phyloP scores from a whole-genome alignment of 345 rosid species.

The Excoecaria agallocha region DNA sequence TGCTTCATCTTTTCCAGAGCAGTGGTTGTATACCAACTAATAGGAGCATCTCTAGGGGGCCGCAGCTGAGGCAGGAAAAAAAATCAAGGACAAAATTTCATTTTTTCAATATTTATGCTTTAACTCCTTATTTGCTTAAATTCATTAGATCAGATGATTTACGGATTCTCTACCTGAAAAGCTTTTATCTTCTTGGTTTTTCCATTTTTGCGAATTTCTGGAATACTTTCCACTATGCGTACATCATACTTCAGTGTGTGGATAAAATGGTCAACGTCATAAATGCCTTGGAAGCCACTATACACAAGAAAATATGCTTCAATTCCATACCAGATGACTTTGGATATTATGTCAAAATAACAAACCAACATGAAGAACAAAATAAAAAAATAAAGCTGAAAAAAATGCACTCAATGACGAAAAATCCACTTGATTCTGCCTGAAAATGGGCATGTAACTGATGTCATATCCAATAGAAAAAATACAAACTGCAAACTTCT shows the following conservation, averaged over 20 bases:
- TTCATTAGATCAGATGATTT: neutral
- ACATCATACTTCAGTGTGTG: conserved; percentile 79
- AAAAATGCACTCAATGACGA: too few relatives aligned
- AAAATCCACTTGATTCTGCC: neutral
- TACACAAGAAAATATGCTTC: conserved; percentile 10
- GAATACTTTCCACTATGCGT: conserved; percentile 78
- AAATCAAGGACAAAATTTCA: conserved; percentile 2
- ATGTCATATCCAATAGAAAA: too few relatives aligned
- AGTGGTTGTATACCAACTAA: conserved; percentile 76
- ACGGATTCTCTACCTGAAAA: conserved; percentile 54
- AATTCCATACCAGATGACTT: neutral
- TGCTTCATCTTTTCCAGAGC: conserved; percentile 89
- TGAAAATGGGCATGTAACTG: conserved; percentile 1
- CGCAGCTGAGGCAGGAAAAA: conserved; percentile 49
- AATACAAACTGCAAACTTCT: neutral
- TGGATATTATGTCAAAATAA: neutral
- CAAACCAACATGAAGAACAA: neutral
- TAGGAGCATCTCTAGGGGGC: conserved; percentile 93
- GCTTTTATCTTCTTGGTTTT: conserved; percentile 86
- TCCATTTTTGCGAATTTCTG: conserved; percentile 83
- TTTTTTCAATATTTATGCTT: neutral
- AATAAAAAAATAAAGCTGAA: neutral
- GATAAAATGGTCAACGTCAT: conserved; percentile 93
- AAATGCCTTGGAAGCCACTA: conserved; percentile 96
- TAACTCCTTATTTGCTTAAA: neutral